Conservation (phyloP, 2,329 filamentous ascomycete species). For the Clonostachys chloroleuca region DNA sequence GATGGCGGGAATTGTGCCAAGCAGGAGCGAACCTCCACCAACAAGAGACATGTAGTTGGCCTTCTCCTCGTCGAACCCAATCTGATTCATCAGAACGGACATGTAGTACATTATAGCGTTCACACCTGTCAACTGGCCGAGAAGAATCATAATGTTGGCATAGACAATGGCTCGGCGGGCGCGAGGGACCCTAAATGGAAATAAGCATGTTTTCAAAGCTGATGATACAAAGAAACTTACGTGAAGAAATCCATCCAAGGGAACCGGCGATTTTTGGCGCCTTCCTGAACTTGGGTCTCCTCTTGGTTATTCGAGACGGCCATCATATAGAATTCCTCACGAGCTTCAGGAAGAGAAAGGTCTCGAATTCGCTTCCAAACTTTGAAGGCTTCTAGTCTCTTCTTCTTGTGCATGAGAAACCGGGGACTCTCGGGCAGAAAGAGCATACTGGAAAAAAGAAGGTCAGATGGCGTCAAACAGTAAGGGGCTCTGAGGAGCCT, state of each 20-base stretch:
- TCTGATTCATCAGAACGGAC: constrained; percentile 60
- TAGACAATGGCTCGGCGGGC: constrained; percentile 63
- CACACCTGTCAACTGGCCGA: constrained; percentile 68
- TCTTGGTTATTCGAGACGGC: neutral
- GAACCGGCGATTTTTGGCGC: constrained; percentile 48
- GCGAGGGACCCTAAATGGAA: constrained; percentile 42
- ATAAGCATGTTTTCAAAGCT: neutral
- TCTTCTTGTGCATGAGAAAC: constrained; percentile 65
- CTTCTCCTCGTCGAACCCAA: constrained; percentile 59
- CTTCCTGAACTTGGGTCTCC: constrained; percentile 8
- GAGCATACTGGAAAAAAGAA: constrained; percentile 49
- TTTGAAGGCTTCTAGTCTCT: constrained; percentile 38
- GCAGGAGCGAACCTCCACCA: constrained; percentile 60
- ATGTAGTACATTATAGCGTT: constrained; percentile 73
- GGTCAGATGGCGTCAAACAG: neutral
- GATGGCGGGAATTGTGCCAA: constrained; percentile 65
- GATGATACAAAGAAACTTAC: constrained; percentile 7
- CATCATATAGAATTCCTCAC: neutral
- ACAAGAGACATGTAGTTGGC: constrained; percentile 73
- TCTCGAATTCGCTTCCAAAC: constrained; percentile 28
- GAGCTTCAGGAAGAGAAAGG: neutral
- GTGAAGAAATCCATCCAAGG: constrained; percentile 74
- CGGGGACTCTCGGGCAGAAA: constrained; percentile 69
- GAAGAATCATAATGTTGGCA: constrained; percentile 65
- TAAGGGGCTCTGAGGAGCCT: neutral